Evolutionary conservation across 2,329 filamentous ascomycete genomes (phyloP), one percentile per base, ranked within the genome.

Genomic region (Didymellaceae sp.): DNA sequence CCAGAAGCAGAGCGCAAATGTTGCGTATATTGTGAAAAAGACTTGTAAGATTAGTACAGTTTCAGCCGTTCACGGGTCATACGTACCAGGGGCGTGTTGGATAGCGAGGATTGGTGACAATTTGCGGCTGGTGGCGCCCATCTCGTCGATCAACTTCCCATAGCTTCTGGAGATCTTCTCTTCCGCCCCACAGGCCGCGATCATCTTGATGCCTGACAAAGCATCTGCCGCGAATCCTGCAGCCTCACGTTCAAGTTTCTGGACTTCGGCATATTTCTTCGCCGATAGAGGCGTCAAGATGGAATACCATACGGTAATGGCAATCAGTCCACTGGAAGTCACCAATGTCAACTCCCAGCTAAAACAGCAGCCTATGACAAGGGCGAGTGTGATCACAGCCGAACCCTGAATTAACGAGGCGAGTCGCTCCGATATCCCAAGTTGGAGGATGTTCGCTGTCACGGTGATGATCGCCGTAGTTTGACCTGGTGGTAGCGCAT

Each of bases 351-450:
- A 48, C 17, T 57, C 56, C 63, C 62, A 67, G 25, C 57, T 63
- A 40, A 58, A 66, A 18, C 59, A 52, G 31, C 66, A 68, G 16
- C 63, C 61, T 17, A 70, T 60, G 14, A 66, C 50, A 8, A 66
- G 44, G 2, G 62, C 58, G 4, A 58, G 59, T 22, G 56, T 21
- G 6, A 65, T 57, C 1, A 70, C 57, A 14, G 64, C 49, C 9
- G 59, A 39, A n/a, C 56, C 54, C 42, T 69, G 65, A 5, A 69
- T 54, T 11, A 68, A 43, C 4, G 63, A 59, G 11, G 57, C 58
- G 10, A 69, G 49, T 31, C 65, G 55, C 34, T 68, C 62, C 2
- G 65, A 70, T 17, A 70, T 67, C 5, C 64, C 66, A 17, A 63
- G 37, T 43, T 70, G 66, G 14, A 70, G 40, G 8, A 53, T 48